Evolutionary conservation across 2,329 filamentous ascomycete species (phyloP), one percentile per base, ranked within the genome.

Genomic region (Alternaria incomplexa): DNA sequence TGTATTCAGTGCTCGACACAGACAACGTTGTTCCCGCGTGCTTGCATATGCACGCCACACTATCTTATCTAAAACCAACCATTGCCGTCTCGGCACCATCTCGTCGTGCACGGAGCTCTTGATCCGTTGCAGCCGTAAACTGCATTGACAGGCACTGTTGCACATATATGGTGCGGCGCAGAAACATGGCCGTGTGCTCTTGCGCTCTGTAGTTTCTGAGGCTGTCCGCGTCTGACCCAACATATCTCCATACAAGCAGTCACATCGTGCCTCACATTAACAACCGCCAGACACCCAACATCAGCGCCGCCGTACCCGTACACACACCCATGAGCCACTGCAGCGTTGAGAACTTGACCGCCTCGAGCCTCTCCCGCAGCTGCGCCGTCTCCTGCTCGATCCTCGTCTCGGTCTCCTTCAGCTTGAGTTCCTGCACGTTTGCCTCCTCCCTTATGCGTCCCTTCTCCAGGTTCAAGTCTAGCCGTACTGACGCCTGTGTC

Each of bases 371-470:
- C 84, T 98, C 96, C 70, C 93, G 86, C 77, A 99, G 80, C 30
- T 91, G 91, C 44, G 62, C 95, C 57, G 96, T 93, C 84, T 98
- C 96, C 83, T 98, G 95, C 84, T 99, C 96, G 75, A 99, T 98
- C 82, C 96, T 90, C 61, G 94, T 97, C 84, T 99, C 96, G 12
- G 96, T 98, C 86, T 99, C 96, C 84, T 97, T 97, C 75, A 99
- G 93, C 84, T 97, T 96, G 81, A 99, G 89, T 81, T 99, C 96
- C 83, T 98, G 96, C 61, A 92, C 91, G 70, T 97, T 96, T 17
- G 94, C 93, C 84, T 99, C 96, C 82, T 99, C 96, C 65, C 96
- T 86, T 71, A 98, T 99, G 66, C 96, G 88, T 13, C 96, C 96
- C 83, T 99, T 99, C 78, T 99, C 96, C 48, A 99, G 83, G 81